Base-by-base conservation (phyloP, 371 early-diverging fungal genomes). In the Mortierella sp. region DNA sequence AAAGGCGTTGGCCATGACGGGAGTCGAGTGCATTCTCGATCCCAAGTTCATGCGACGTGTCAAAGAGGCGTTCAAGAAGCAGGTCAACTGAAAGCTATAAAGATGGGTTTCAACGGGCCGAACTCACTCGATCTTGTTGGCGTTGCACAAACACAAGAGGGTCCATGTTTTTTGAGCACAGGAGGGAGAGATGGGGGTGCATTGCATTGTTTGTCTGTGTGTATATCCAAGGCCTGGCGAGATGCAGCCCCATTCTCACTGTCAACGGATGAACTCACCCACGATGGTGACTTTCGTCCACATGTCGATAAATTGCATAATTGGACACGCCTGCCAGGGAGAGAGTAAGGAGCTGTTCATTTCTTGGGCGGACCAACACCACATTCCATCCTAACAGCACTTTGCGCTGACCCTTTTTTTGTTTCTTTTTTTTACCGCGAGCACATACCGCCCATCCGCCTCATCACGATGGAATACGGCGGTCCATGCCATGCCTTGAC, bases 1-100 rank as follows among this genome's bases (percentile, higher is more conserved):
- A 27, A 81, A 80, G 52, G 64, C 66, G 18, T 57, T 83, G 68
- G 62, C 82, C 2, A 71, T 81, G 72, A 78, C 80, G 27, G 80
- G 67, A 0, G 31, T 82, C n/a, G 81, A 78, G 12, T 72, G 81
- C 49, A 61, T 83, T 23, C 30, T 67, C 18, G 76, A 81, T 47
- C 21, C 54, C 1, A 57, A 41, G 1, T 79, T 85, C 31, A 64
- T 82, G 71, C 48, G 63, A 34, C 49, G 41, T 2, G 81, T 85
- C 31, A 84, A 80, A 57, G 42, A 68, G n/a, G 81, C 78, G 1
- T 79, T 80, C 34, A 10, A 31, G 1, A 27, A 18, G 31, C 27
- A 30, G n/a, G 3, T 10, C 4, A n/a, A n/a, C n/a, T n/a, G n/a
- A n/a, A n/a, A n/a, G n/a, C n/a, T n/a, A n/a, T n/a, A n/a, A n/a